phyloP scores from a whole-genome alignment of 1,139 yeast genomes.

The Arxiozyma bovina region DNA sequence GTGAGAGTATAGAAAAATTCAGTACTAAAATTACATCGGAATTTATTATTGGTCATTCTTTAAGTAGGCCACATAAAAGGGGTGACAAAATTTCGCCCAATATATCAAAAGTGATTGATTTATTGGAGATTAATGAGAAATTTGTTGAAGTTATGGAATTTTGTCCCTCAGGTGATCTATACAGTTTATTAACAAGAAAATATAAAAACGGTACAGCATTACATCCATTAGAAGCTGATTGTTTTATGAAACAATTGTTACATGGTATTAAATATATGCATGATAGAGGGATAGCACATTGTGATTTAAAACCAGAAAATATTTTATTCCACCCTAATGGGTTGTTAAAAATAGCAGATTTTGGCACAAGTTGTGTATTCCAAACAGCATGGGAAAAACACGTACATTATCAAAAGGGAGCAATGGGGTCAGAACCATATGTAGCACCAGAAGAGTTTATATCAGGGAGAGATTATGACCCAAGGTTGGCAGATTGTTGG shows the following conservation, averaged over 20 bases:
- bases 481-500: constrained; percentile 60
- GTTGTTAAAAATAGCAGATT: constrained; percentile 53
- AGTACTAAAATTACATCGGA: constrained; percentile 66
- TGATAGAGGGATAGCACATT: constrained; percentile 66
- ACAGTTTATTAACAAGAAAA: constrained; percentile 35
- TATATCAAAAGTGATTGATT: constrained; percentile 58
- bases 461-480: constrained; percentile 42
- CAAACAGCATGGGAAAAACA: constrained; percentile 60
- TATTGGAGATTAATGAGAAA: constrained; percentile 51
- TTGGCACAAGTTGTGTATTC: constrained; percentile 72
- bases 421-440: constrained; percentile 70
- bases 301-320: constrained; percentile 66
- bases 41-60: constrained; percentile 62
- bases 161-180: constrained; percentile 67
- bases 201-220: constrained; percentile 32
- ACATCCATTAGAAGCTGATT: constrained; percentile 54
- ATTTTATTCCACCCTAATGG: constrained; percentile 44
- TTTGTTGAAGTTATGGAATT: constrained; percentile 74
- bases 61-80: constrained; percentile 37
- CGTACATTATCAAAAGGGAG: constrained; percentile 46
- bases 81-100: constrained; percentile 39
- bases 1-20: constrained; percentile 51
- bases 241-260: constrained; percentile 59
- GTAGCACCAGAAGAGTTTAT: constrained; percentile 63
- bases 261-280: constrained; percentile 62